phyloP scores from a whole-genome alignment of 2,329 filamentous ascomycete genomes.

The Parascedosporium putredinis region DNA sequence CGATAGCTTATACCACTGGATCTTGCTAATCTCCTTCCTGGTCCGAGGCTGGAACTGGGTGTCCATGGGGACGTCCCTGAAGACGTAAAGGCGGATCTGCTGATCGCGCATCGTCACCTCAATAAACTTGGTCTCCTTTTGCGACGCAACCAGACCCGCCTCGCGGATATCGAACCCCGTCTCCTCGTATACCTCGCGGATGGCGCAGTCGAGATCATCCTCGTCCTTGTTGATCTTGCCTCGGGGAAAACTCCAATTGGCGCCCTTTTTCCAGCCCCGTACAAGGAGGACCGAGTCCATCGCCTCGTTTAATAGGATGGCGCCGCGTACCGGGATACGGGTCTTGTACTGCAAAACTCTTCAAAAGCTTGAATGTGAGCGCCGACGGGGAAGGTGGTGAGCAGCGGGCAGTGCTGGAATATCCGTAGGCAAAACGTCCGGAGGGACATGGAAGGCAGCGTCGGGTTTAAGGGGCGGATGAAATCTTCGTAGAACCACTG shows the following conservation, averaged over 20 bases:
- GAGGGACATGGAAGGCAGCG: slow-evolving; percentile 74
- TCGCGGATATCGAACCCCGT: slow-evolving; percentile 76
- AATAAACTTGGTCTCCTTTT: slow-evolving; percentile 69
- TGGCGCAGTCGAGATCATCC: slow-evolving; percentile 82
- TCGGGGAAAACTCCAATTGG: slow-evolving; percentile 91
- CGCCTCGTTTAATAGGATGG: slow-evolving; percentile 82
- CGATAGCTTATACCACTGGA: slow-evolving; percentile 85
- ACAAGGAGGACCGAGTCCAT: slow-evolving; percentile 93
- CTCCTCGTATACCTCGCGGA: slow-evolving; percentile 92
- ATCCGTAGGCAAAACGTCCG: slow-evolving; percentile 81
- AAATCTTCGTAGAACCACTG: slow-evolving; percentile 99
- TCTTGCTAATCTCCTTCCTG: slow-evolving; percentile 94
- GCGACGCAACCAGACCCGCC: slow-evolving; percentile 64
- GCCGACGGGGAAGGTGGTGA: slow-evolving; percentile 68
- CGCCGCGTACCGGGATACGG: slow-evolving; percentile 83
- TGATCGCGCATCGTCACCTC: slow-evolving; percentile 86
- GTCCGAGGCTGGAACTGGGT: slow-evolving; percentile 83
- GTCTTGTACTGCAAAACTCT: slow-evolving; percentile 92
- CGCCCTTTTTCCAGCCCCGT: slow-evolving; percentile 94
- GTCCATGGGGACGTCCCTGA: slow-evolving; percentile 78
- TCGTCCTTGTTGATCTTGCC: slow-evolving; percentile 99
- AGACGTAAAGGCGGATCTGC: slow-evolving; percentile 85
- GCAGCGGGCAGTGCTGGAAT: slow-evolving; percentile 86
- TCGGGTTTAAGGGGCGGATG: slow-evolving; percentile 78
- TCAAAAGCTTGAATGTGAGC: slow-evolving; percentile 77